Base-by-base conservation (phyloP, 768 basidiomycete genomes). In the Clathrus columnatus region DNA sequence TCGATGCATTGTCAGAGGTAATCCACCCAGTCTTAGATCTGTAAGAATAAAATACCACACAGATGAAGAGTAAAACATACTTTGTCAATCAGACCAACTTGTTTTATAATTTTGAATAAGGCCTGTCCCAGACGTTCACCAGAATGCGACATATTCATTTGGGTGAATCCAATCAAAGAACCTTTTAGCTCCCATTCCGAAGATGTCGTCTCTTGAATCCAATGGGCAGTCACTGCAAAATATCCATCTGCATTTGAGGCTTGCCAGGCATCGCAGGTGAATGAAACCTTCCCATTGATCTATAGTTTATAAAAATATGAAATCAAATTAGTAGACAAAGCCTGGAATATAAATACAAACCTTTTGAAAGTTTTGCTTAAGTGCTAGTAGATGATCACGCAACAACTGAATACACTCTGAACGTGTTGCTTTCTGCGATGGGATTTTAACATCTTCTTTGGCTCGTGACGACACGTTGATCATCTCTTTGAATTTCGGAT, bases 1-100 rank as follows among this genome's bases (percentile, higher is more conserved):
- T 74, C 3, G 24, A 54, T 0, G 71, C 70, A 56, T 73, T 74
- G 52, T 74, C 67, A 55, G 66, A 72, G 0, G 72, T 74, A 0
- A 73, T 63, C 48, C 68, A 59, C 0, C 69, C 67, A 57, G 71
- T n/a, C n/a, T n/a, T n/a, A n/a, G n/a, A n/a, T 60, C 71, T 72
- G 57, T 20, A 54, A n/a, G 44, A 21, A 36, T 41, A 48, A 21
- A 42, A 24, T 14, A 20, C 42, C 5, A 48, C 36, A 44, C 29
- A 58, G 47, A 27, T 60, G 42, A 46, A 23, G 21, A 32, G n/a
- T 16, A 6, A 20, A n/a, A 43, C 59, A 2, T 58, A 74, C 71
- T 62, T 67, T 65, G 24, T 70, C 59, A 16, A 54, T 51, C 32
- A 73, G 65, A 0, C 61, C 62, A 18, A 73, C 32, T 0, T 62